Evolutionary conservation across 345 rosid genomes (phyloP).

Genomic region (Populus pruinosa): DNA sequence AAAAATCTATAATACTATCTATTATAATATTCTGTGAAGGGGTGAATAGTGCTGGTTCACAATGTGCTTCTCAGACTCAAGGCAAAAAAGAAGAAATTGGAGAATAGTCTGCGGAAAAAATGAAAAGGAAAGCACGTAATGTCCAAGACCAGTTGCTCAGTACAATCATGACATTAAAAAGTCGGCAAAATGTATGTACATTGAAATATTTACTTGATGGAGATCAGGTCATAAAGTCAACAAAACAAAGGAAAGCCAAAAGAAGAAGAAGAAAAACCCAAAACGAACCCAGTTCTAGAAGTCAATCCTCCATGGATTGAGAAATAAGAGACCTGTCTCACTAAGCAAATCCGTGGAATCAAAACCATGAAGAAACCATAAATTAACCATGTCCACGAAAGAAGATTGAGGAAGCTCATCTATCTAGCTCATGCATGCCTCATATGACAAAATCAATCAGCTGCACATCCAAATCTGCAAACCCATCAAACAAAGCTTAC

Average conservation of each 20-base stretch:
- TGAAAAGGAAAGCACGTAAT: background rate
- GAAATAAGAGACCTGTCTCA: background rate
- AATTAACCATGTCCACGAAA: background rate
- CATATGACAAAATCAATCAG: background rate
- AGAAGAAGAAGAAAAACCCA: background rate
- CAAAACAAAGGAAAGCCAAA: background rate
- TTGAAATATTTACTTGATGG: background rate
- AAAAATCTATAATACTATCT: too few species aligned
- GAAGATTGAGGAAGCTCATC: background rate
- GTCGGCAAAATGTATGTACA: background rate
- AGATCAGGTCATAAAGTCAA: background rate
- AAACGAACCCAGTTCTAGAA: background rate
- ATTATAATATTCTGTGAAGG: too few species aligned
- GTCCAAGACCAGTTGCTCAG: background rate
- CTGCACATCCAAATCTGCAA: conserved; percentile 29
- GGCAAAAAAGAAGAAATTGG: background rate
- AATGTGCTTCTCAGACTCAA: background rate
- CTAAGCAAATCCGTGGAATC: background rate
- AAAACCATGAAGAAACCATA: background rate
- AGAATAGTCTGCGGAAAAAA: background rate
- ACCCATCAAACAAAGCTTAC: conserved; percentile 7
- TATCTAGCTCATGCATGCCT: background rate
- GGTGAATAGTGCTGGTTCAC: too few species aligned
- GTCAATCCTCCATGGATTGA: background rate
- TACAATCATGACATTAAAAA: background rate